Evolutionary conservation across 75 land plant species (phyloP).

Genomic region (Selaginella moellendorffii): DNA sequence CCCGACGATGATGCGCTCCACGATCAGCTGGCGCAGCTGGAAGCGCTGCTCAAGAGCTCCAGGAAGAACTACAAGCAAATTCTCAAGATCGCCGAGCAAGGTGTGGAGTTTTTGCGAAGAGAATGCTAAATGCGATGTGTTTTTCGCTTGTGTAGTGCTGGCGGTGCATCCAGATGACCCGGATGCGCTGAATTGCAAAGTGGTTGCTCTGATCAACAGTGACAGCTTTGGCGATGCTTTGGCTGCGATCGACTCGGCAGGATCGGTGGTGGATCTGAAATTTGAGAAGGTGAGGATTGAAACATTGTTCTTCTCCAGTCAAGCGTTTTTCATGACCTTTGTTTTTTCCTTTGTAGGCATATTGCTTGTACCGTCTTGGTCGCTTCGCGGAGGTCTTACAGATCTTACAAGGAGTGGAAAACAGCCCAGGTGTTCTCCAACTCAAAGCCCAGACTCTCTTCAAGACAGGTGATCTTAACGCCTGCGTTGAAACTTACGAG

Average conservation of each 20-base stretch:
- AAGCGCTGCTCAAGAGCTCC: background rate
- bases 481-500: constrained; percentile 55
- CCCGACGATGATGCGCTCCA: background rate
- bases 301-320: too few species aligned
- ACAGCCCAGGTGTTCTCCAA: constrained; percentile 33
- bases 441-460: constrained; percentile 80
- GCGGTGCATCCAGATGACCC: background rate
- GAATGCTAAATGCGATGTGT: background rate
- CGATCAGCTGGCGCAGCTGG: background rate
- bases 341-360: constrained; percentile 37
- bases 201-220: background rate
- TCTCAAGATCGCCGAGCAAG: background rate
- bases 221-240: background rate
- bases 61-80: background rate
- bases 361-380: constrained; percentile 80
- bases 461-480: constrained; percentile 56
- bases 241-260: background rate
- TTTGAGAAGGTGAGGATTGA: background rate
- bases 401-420: constrained; percentile 40
- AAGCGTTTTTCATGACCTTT: too few species aligned
- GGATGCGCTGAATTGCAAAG: background rate
- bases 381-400: constrained; percentile 56
- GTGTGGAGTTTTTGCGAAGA: background rate
- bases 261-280: background rate
- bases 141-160: background rate